phyloP scores from a whole-genome alignment of 805 yeast species.

The Priceomyces fermenticarens region DNA sequence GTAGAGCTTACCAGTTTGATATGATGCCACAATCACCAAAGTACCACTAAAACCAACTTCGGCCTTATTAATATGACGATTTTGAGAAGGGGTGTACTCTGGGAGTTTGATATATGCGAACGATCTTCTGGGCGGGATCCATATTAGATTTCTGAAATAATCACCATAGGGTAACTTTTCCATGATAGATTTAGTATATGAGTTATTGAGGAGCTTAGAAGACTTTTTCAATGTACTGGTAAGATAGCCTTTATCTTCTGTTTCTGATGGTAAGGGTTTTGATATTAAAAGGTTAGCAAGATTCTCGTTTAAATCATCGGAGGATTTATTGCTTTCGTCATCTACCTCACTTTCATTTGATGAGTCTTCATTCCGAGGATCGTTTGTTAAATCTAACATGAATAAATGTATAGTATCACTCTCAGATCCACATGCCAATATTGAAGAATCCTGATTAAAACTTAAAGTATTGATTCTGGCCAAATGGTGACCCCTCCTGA shows the following conservation, averaged over 20 bases:
- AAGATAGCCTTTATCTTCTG: conserved; percentile 8
- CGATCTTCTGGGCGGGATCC: conserved; percentile 42
- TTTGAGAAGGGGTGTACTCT: conserved; percentile 19
- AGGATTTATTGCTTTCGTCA: conserved; percentile 21
- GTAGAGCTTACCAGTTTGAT: conserved; percentile 35
- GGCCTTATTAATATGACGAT: conserved; percentile 15
- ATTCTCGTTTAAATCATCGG: conserved; percentile 42
- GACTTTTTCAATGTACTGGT: conserved; percentile 8
- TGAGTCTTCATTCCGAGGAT: conserved; percentile 10
- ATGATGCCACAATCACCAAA: conserved; percentile 34
- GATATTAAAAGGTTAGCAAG: conserved; percentile 35
- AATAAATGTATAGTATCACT: conserved; percentile 42
- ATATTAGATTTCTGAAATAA: conserved; percentile 37
- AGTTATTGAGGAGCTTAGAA: conserved; percentile 27
- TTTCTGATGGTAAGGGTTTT: conserved; percentile 13
- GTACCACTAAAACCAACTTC: conserved; percentile 38
- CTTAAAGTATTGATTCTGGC: conserved; percentile 31
- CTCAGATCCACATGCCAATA: conserved; percentile 40
- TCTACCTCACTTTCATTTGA: conserved; percentile 17
- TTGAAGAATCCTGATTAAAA: conserved; percentile 29
- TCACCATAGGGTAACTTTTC: conserved; percentile 39
- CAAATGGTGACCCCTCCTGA: conserved; percentile 40
- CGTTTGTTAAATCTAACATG: conserved; percentile 13
- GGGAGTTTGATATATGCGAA: conserved; percentile 41
- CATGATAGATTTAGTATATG: conserved; percentile 35